Evolutionary conservation across 2,329 filamentous ascomycete genomes (phyloP), one percentile per base, ranked within the genome.

Genomic region (Aciculosporium take): DNA sequence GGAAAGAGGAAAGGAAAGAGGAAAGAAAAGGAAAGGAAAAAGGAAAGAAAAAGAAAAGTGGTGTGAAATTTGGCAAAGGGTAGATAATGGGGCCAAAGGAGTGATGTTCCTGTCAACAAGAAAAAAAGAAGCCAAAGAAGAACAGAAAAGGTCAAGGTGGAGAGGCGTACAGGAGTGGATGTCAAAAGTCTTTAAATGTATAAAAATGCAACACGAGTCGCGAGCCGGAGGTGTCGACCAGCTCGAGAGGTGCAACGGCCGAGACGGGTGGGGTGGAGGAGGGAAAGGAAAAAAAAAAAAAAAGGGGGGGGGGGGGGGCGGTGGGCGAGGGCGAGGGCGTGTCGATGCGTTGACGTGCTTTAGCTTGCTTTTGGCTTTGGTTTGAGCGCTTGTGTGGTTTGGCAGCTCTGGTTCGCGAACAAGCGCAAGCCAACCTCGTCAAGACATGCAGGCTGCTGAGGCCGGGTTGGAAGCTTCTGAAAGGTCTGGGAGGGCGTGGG

Each of bases 171-270:
- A 49, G 15, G 48, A 44, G 48, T 49, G 49, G 45, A 48, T 45
- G 48, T 43, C 29, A 37, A 13, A 17, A 39, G 32, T 33, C 23
- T 38, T 40, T 41, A 37, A 40, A 29, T 29, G 21, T 27, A 25
- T 27, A 9, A 23, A 25, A 12, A 20, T 41, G 40, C 40, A 37
- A 37, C 8, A 32, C 37, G 21, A 39, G 25, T 37, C 10, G 36
- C 25, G 27, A 33, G 64, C 64, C 66, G 62, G 65, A 62, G 55
- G 59, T 66, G 62, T 57, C 62, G 63, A 59, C 63, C 62, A 67
- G 64, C 62, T 62, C 53, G 57, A 64, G 56, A 56, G 55, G 49
- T 53, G 56, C 53, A 56, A 53, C 52, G 53, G 56, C 35, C 53
- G 24, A 23, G 33, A 43, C 32, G 33, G 42, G 42, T 55, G 61